phyloP scores from a whole-genome alignment of 768 basidiomycete genomes.

The Naganishia friedmannii region DNA sequence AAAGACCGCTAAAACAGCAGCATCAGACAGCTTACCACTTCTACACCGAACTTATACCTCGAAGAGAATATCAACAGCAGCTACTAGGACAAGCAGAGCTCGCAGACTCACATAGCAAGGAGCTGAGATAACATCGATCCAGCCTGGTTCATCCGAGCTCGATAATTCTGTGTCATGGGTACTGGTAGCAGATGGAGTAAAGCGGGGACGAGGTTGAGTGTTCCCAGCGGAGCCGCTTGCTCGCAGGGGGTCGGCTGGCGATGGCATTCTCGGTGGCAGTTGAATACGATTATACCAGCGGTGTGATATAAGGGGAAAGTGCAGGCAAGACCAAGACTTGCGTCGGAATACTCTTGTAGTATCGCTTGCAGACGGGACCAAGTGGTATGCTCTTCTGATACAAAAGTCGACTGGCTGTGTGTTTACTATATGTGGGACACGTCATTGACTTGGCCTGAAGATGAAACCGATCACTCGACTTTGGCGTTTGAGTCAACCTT shows the following conservation, averaged over 20 bases:
- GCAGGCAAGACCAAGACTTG: too few relatives aligned
- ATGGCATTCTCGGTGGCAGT: neutral
- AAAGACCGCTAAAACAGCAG: neutral
- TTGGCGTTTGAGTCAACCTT: slow-evolving; percentile 15
- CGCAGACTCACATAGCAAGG: slow-evolving; percentile 22
- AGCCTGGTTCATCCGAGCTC: slow-evolving; percentile 25
- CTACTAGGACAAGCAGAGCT: neutral
- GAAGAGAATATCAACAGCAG: neutral
- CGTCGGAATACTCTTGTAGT: too few relatives aligned
- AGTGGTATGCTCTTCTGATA: too few relatives aligned
- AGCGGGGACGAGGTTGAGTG: slow-evolving; percentile 4
- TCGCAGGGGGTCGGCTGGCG: neutral
- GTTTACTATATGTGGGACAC: neutral
- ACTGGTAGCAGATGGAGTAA: neutral
- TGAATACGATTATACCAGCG: too few relatives aligned
- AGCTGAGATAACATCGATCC: slow-evolving; percentile 28
- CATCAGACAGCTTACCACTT: neutral
- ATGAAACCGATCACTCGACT: neutral
- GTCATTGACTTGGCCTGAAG: neutral
- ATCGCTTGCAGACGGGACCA: too few relatives aligned
- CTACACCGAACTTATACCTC: slow-evolving; percentile 5
- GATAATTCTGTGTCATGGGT: neutral
- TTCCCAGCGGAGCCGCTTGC: neutral
- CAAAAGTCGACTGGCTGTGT: neutral
- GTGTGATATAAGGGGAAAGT: too few relatives aligned